Conservation (phyloP, 495 filamentous ascomycete genomes). For the Trichoderma gamsii region DNA sequence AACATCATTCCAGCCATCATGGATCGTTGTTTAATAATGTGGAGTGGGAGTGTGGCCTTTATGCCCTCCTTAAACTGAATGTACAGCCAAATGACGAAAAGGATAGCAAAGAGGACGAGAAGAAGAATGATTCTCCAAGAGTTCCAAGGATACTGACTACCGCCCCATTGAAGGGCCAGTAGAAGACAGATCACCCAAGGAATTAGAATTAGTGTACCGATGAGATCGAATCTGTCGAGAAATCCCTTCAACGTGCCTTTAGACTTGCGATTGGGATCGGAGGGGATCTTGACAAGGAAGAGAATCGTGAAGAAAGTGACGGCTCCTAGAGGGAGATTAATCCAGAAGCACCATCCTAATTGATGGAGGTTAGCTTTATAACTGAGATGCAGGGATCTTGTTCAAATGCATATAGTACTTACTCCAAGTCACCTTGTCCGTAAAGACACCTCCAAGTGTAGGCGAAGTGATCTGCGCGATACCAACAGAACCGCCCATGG, state of each 20-base stretch:
- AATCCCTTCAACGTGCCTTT: constrained; percentile 24
- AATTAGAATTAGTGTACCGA: constrained; percentile 60
- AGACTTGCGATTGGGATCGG: constrained; percentile 25
- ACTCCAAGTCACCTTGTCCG: constrained; percentile 51
- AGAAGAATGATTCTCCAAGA: constrained; percentile 60
- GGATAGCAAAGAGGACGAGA: constrained; percentile 55
- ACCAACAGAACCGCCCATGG: constrained; percentile 50
- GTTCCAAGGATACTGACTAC: constrained; percentile 57
- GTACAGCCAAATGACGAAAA: constrained; percentile 50
- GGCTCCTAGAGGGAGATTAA: constrained; percentile 64
- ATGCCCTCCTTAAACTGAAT: constrained; percentile 58
- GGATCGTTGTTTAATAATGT: constrained; percentile 58
- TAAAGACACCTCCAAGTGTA: constrained; percentile 50
- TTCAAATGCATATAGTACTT: constrained; percentile 11
- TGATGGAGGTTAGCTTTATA: neutral
- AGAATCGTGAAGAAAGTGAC: constrained; percentile 52
- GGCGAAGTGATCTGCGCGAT: constrained; percentile 66
- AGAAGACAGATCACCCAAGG: constrained; percentile 63
- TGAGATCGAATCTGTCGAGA: constrained; percentile 56
- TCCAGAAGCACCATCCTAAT: constrained; percentile 51
- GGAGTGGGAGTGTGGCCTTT: constrained; percentile 59
- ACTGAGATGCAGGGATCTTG: neutral
- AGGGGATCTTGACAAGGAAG: constrained; percentile 38
- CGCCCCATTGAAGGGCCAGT: constrained; percentile 79
- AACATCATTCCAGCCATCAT: constrained; percentile 51